These are phyloP conservation scores for Lodderomyces pseudojiufengensis DNA, from an alignment of 1,139 yeast species.

Conservation along the genomic window DNA sequence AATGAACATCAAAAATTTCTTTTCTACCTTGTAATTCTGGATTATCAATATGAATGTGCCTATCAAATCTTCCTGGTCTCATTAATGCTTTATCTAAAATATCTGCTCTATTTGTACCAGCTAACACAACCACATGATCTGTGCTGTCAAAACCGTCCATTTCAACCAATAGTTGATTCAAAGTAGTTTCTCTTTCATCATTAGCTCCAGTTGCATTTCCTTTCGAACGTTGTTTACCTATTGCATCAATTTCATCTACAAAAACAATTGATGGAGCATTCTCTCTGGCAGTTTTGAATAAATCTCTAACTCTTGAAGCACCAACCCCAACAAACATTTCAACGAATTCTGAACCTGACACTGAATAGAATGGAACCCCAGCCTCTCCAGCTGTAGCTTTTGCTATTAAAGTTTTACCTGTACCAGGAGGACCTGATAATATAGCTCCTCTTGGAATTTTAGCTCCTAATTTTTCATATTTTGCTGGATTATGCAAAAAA, in stretches of 20 bases:
- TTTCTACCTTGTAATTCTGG: slow-evolving; percentile 94
- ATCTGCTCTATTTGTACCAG: slow-evolving; percentile 96
- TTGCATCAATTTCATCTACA: slow-evolving; percentile 97
- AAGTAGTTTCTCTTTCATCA: slow-evolving; percentile 94
- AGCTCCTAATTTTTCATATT: slow-evolving; percentile 90
- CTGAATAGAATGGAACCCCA: slow-evolving; percentile 91
- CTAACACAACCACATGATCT: slow-evolving; percentile 93
- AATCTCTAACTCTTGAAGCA: slow-evolving; percentile 93
- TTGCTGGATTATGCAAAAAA: slow-evolving; percentile 82
- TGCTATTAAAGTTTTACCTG: slow-evolving; percentile 96
- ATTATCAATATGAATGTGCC: slow-evolving; percentile 86
- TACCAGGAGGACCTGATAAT: slow-evolving; percentile 98
- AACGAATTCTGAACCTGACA: slow-evolving; percentile 96
- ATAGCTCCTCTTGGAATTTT: slow-evolving; percentile 98
- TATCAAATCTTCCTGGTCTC: slow-evolving; percentile 97
- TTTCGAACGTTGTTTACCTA: slow-evolving; percentile 89
- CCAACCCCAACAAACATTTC: slow-evolving; percentile 99
- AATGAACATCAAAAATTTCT: slow-evolving; percentile 83
- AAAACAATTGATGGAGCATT: slow-evolving; percentile 92
- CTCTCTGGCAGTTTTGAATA: slow-evolving; percentile 87
- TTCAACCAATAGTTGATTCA: slow-evolving; percentile 91
- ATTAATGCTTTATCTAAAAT: slow-evolving; percentile 86
- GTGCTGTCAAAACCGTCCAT: slow-evolving; percentile 93
- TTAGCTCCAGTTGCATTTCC: slow-evolving; percentile 84
- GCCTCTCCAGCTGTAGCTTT: slow-evolving; percentile 99